phyloP scores from a whole-genome alignment of 2,329 filamentous ascomycete genomes.

The Aspergillus costaricaensis region DNA sequence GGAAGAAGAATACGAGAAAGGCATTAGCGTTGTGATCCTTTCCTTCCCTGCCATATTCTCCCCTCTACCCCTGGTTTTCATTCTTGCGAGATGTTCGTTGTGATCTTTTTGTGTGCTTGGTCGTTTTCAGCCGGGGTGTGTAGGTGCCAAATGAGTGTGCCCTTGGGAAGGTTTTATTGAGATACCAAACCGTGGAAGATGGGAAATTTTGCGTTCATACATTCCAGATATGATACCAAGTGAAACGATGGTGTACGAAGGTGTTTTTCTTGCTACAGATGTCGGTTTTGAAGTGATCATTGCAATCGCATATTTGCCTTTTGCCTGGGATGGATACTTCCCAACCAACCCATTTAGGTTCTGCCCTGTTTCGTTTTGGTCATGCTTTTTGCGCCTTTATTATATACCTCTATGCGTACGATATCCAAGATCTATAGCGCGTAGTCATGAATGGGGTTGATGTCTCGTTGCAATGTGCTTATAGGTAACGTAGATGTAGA shows the following conservation, averaged over 20 bases:
- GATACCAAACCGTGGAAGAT: constrained; percentile 11
- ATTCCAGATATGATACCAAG: constrained; percentile 30
- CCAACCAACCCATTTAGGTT: not conserved
- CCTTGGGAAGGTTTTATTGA: not conserved
- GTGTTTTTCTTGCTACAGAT: constrained; percentile 20
- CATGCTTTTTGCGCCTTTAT: not conserved
- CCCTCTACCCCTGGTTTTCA: not conserved
- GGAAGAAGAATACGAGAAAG: constrained; percentile 5
- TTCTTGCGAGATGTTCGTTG: not conserved
- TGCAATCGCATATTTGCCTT: constrained; percentile 5
- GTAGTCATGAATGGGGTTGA: no score
- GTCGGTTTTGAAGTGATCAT: constrained; percentile 8
- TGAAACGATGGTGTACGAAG: constrained; percentile 31
- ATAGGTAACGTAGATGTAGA: no score
- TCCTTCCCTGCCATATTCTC: constrained; percentile 1
- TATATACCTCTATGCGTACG: not conserved
- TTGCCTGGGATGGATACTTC: constrained; percentile 16
- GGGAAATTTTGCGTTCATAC: constrained; percentile 16
- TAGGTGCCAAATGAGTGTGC: not conserved
- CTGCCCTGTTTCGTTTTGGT: not conserved
- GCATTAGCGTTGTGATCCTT: not conserved
- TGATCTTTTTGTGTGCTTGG: not conserved
- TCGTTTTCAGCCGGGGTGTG: constrained; percentile 1
- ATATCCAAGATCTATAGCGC: not conserved
- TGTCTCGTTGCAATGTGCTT: no score